Evolutionary conservation across 108 stramenopile species (phyloP), one percentile per base, ranked within the genome.

Genomic region (Fistulifera pelliculosa): DNA sequence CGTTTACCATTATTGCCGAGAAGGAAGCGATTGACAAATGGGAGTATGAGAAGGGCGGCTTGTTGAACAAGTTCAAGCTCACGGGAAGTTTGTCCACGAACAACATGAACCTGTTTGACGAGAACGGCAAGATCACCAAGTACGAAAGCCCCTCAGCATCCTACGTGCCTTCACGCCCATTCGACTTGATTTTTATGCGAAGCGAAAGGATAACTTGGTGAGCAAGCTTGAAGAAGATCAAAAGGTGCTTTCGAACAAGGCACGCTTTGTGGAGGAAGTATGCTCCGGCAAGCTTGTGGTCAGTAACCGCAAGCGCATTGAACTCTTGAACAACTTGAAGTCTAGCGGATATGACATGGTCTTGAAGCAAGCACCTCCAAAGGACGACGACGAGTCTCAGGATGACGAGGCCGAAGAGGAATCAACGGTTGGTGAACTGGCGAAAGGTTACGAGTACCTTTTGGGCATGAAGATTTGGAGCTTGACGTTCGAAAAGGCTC

Each of bases 391-490:
- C 1, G 52, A 58, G 14, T 35, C 44, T 38, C 26, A 47, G 21
- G 80, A 76, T 21, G 78, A 66, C 12, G 85, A 76, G 15, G 83
- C 77, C 6, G 80, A 73, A 4, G 77, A 77, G 24, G 58, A 51
- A 11, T 78, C 77, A 22, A 62, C 78, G 21, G 69, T 67, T 47
- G 59, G 73, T 28, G 71, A 79, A 26, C 77, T 97, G 25, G 78
- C 89, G 19, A 85, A 81, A 54, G 99, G 99, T 0, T 99, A 98
- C 68, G 94, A 99, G 62, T 99, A 99, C 75, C 77, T 99, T 23
- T 85, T 99, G 25, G 89, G 92, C 43, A 94, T 99, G 97, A 95
- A 95, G 65, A 76, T 99, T 51, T 98, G 97, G 98, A 86, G 70
- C 43, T 77, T 99, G n/a, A 98, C 99, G 0, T 75, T 74, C 41